These are phyloP conservation scores for Zasmidium angulare DNA, from an alignment of 2,329 filamentous ascomycete species.

Conservation along the genomic window DNA sequence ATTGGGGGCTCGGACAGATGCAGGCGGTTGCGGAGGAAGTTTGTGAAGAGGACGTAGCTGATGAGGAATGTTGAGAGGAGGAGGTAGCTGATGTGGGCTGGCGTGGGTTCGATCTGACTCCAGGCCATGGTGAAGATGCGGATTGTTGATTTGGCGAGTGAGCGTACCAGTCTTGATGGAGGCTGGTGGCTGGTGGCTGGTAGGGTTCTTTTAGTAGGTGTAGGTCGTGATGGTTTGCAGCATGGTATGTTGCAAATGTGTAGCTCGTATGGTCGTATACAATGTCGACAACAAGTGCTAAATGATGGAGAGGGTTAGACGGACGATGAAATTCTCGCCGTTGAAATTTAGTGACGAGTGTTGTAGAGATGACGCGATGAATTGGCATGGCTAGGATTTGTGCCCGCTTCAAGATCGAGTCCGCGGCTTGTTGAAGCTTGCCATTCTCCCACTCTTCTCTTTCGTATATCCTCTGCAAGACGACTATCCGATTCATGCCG, in stretches of 20 bases:
- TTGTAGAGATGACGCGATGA: background rate
- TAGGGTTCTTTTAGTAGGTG: background rate
- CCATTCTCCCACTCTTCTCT: too few relatives aligned
- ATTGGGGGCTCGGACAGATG: conserved; percentile 52
- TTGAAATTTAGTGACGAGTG: too few relatives aligned
- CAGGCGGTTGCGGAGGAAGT: conserved; percentile 48
- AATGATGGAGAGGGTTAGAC: conserved; percentile 51
- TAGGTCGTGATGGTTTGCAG: background rate
- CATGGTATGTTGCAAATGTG: background rate
- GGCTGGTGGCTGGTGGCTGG: background rate
- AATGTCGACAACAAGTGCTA: conserved; percentile 33
- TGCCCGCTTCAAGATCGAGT: too few relatives aligned
- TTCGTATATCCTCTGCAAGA: too few relatives aligned
- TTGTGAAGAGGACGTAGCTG: conserved; percentile 47
- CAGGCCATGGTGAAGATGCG: conserved; percentile 30
- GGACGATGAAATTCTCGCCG: background rate
- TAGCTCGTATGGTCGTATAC: conserved; percentile 35
- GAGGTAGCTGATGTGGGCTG: conserved; percentile 47
- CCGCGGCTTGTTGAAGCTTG: too few relatives aligned
- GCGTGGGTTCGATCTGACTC: conserved; percentile 48
- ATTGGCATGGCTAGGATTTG: background rate
- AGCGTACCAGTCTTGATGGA: too few relatives aligned
- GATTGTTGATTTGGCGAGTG: background rate
- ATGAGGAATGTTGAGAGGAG: conserved; percentile 47
- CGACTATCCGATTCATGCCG: too few relatives aligned